Evolutionary conservation across 768 basidiomycete species (phyloP), one percentile per base, ranked within the genome.

Genomic region (Podaxis sp.): DNA sequence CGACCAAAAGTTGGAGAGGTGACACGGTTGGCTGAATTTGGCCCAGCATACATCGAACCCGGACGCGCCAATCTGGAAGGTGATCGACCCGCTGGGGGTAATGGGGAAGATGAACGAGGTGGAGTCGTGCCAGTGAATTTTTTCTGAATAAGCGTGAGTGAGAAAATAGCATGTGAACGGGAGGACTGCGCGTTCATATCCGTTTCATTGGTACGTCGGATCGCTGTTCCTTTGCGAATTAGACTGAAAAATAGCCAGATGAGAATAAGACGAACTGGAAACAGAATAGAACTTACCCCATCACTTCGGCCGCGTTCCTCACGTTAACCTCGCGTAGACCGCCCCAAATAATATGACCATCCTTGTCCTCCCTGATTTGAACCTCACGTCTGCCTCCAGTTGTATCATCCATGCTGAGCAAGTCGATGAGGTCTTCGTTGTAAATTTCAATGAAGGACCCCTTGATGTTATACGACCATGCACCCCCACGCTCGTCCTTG

Each of bases 161-260:
- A 98, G 76, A 99, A 98, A 74, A 99, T 98, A 65, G 97, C 97
- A 83, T 99, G 97, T 29, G 94, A 97, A 62, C 97, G 90, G 43
- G 96, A 98, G 1, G 93, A 95, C 73, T 97, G 94, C 25, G 96
- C 94, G 73, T 99, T 99, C 96, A 98, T 98, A 71, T 94, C 93
- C 36, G 97, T 99, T 74, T 96, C 93, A 65, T 96, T 96, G 9
- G 97, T 98, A 59, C 96, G 87, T 33, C 97, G 85, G 47, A 96
- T 90, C 15, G 92, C 84, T 7, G 94, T 90, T 19, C 97, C 97
- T 67, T 92, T 88, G 65, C 90, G 89, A 60, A 99, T 86, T 59
- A 95, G 85, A 71, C 93, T 94, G 69, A 57, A 63, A 40, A 64
- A 43, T 43, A 37, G 54, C 37, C 59, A 64, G 63, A 36, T 63